Percentiles rank a stretch among this genome's conserved stretches.
phyloP scores from a whole-genome alignment of 2,329 filamentous ascomycete species.

The Penicillium digitatum region DNA sequence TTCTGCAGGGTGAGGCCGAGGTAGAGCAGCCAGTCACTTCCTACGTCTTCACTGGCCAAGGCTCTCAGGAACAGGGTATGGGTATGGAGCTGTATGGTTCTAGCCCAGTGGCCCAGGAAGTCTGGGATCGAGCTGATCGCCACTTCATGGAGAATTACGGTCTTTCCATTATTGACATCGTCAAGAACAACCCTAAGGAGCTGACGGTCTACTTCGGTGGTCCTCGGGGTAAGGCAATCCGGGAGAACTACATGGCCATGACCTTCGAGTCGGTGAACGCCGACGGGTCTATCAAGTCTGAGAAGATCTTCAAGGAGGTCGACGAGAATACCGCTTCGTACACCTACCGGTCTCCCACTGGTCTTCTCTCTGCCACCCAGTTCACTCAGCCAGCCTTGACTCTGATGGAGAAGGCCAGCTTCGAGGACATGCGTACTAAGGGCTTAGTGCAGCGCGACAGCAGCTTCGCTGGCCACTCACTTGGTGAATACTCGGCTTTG shows the following conservation, averaged over 20 bases:
- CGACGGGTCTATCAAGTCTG: constrained; percentile 91
- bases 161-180: constrained; percentile 97
- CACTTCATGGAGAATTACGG: constrained; percentile 99
- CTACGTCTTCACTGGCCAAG: constrained; percentile 97
- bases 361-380: constrained; percentile 91
- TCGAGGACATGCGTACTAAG: constrained; percentile 98
- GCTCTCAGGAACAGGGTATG: constrained; percentile 98
- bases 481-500: constrained; percentile 96
- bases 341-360: constrained; percentile 93
- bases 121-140: constrained; percentile 96
- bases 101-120: constrained; percentile 90
- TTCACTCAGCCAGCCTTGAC: constrained; percentile 97
- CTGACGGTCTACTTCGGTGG: constrained; percentile 98
- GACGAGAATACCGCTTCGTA: constrained; percentile 89
- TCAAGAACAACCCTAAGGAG: constrained; percentile 99
- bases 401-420: constrained; percentile 99
- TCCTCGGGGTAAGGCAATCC: constrained; percentile 91
- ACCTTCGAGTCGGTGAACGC: constrained; percentile 96
- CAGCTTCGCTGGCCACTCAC: constrained; percentile 95
- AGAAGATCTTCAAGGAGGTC: constrained; percentile 99
- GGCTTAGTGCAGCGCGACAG: constrained; percentile 93
- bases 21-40: constrained; percentile 95
- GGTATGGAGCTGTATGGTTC: constrained; percentile 97
- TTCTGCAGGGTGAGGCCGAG: constrained; percentile 90
- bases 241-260: constrained; percentile 99